Evolutionary conservation across 208 protist species (phyloP).

Genomic region (Crithidia expoeki): DNA sequence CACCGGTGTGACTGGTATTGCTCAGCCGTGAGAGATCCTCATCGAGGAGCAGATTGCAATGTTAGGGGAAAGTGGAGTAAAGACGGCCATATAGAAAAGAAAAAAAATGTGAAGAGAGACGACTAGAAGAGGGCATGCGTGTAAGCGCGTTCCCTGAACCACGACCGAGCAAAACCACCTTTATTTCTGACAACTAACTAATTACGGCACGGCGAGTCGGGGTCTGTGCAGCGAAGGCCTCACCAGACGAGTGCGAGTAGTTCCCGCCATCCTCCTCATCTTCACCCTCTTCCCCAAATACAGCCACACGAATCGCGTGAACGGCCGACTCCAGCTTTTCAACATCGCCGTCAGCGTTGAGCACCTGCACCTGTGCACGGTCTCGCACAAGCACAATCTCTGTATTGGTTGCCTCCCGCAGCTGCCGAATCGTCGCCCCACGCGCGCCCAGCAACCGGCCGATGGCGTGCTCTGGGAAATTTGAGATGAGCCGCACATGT

Average conservation of each 20-base stretch:
- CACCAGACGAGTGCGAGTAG: neutral
- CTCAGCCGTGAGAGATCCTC: no score
- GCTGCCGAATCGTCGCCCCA: conserved; percentile 36
- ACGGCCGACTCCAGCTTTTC: conserved; percentile 40
- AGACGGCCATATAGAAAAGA: neutral
- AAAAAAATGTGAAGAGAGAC: neutral
- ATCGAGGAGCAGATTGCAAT: neutral
- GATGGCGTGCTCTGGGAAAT: conserved; percentile 34
- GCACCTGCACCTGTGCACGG: conserved; percentile 45
- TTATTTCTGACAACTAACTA: no score
- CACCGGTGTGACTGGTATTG: no score
- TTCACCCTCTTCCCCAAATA: conserved; percentile 16
- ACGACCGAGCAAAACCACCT: no score
- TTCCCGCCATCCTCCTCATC: conserved; percentile 19
- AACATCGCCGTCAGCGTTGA: conserved; percentile 35
- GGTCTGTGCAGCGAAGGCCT: conserved; percentile 13
- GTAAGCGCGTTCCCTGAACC: neutral
- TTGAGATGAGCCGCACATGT: conserved; percentile 39
- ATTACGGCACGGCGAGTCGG: conserved; percentile 1
- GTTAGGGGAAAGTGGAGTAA: neutral
- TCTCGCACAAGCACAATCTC: conserved; percentile 46
- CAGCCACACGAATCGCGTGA: conserved; percentile 16
- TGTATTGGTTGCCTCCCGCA: conserved; percentile 43
- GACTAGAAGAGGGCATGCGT: neutral
- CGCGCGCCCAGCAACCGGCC: conserved; percentile 36